Evolutionary conservation across 371 early-diverging fungal species (phyloP).

Genomic region (Lichtheimia ornata): DNA sequence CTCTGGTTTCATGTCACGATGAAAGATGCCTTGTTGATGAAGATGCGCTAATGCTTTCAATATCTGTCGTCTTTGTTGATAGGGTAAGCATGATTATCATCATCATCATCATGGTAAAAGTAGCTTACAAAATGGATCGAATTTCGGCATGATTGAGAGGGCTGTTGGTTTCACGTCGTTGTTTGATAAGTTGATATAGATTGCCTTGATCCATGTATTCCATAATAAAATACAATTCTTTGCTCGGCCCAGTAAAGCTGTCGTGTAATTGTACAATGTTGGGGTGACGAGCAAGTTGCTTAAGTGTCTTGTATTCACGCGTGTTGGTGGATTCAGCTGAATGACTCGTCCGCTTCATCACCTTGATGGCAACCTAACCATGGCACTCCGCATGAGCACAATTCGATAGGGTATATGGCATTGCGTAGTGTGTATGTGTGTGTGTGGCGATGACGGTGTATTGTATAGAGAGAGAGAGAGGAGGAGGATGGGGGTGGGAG

Average conservation of each 20-base stretch:
- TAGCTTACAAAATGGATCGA: constrained; percentile 13
- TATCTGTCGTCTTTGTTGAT: constrained; percentile 65
- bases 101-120: too few species aligned
- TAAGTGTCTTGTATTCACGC: constrained; percentile 73
- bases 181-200: constrained; percentile 82
- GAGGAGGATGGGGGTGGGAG: too few species aligned
- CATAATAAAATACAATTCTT: constrained; percentile 88
- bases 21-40: constrained; percentile 89
- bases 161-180: constrained; percentile 52
- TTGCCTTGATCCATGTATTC: constrained; percentile 92
- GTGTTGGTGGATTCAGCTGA: constrained; percentile 70
- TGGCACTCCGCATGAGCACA: not conserved
- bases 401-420: not conserved
- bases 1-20: constrained; percentile 95
- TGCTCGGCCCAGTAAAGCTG: constrained; percentile 72
- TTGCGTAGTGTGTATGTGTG: too few species aligned
- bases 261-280: constrained; percentile 86
- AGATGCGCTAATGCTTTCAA: constrained; percentile 84
- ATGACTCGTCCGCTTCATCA: constrained; percentile 85
- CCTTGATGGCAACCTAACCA: constrained; percentile 90
- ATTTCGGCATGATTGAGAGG: constrained; percentile 10
- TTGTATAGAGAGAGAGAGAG: too few species aligned
- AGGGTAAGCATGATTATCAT: too few species aligned
- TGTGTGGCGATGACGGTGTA: not conserved
- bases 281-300: constrained; percentile 66